phyloP scores from a whole-genome alignment of 805 yeast species.

The Zygoascus bituminiphila region DNA sequence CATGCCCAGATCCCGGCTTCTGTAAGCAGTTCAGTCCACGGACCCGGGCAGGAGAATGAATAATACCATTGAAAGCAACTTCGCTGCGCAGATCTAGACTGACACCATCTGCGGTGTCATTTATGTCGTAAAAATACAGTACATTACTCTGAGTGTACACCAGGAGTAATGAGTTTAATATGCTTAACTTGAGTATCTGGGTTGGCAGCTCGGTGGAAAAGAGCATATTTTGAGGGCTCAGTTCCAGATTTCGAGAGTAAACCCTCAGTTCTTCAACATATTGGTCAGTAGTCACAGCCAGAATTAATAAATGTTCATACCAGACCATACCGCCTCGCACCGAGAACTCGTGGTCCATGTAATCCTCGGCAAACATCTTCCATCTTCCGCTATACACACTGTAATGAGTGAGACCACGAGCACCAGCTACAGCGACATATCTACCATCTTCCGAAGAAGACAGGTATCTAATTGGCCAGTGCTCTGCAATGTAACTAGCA shows the following conservation, averaged over 20 bases:
- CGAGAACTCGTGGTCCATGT: conserved; percentile 28
- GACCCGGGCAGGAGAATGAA: conserved; percentile 33
- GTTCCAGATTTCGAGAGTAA: conserved; percentile 31
- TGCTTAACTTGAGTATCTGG: conserved; percentile 25
- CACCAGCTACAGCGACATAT: conserved; percentile 43
- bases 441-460: conserved; percentile 42
- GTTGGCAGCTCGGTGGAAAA: conserved; percentile 25
- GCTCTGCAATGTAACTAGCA: conserved; percentile 35
- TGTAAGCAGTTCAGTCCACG: conserved; percentile 27
- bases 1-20: conserved; percentile 6
- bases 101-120: conserved; percentile 13
- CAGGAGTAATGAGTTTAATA: conserved; percentile 25
- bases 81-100: conserved; percentile 26
- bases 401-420: conserved; percentile 38
- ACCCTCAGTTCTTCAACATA: conserved; percentile 25
- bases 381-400: conserved; percentile 36
- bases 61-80: conserved; percentile 29
- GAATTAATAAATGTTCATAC: conserved; percentile 32
- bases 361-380: conserved; percentile 36
- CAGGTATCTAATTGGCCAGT: conserved; percentile 36
- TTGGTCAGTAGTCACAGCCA: conserved; percentile 25
- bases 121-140: conserved; percentile 23
- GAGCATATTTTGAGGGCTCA: conserved; percentile 27
- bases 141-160: conserved; percentile 30
- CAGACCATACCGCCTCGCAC: conserved; percentile 33